Evolutionary conservation across 768 basidiomycete genomes (phyloP).

Genomic region (Strobilomyces echinocephalus): DNA sequence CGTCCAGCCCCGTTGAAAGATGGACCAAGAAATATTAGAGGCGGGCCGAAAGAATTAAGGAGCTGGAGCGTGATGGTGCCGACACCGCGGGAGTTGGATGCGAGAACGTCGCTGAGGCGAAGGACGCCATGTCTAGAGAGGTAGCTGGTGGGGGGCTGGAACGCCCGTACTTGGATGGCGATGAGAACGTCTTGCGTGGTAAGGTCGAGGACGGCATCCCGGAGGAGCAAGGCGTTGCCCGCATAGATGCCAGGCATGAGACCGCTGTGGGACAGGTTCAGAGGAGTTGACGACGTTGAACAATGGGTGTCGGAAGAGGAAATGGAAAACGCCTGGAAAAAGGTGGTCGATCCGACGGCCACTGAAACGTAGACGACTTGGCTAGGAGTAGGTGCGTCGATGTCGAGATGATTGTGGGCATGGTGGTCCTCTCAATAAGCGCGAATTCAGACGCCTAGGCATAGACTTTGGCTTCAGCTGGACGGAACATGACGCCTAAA

Average conservation of each 20-base stretch:
- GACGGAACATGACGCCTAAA: neutral
- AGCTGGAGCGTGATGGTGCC: constrained; percentile 12
- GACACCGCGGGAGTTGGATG: neutral
- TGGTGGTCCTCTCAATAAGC: neutral
- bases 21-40: neutral
- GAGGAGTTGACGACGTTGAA: neutral
- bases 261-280: constrained; percentile 10
- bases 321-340: constrained; percentile 14
- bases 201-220: constrained; percentile 7
- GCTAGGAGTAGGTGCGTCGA: constrained; percentile 19
- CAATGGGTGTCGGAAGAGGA: neutral
- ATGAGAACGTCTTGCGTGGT: constrained; percentile 10
- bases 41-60: neutral
- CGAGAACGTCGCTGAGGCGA: neutral
- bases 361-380: neutral
- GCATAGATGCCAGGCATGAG: constrained; percentile 1
- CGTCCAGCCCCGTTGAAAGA: constrained; percentile 17
- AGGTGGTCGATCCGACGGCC: constrained; percentile 1
- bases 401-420: constrained; percentile 12
- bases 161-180: neutral
- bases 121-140: constrained; percentile 6
- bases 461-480: neutral
- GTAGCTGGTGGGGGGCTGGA: neutral
- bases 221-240: constrained; percentile 3
- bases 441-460: neutral